Evolutionary conservation across 2,329 filamentous ascomycete genomes (phyloP), one percentile per base, ranked within the genome.

Genomic region (Fusarium oxysporum): DNA sequence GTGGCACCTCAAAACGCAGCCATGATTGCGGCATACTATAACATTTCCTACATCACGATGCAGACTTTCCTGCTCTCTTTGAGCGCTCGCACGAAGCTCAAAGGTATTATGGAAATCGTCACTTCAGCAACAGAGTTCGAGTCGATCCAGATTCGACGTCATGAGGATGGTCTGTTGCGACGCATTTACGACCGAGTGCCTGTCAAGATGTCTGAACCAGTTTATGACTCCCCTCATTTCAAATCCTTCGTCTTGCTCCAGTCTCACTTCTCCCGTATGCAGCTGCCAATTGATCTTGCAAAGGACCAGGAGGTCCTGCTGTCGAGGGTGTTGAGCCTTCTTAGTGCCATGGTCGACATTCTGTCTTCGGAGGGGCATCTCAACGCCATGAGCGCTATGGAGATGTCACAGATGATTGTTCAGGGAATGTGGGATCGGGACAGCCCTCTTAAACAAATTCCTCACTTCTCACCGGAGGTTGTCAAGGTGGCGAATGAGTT

Each of bases 361-460:
- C 88, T 99, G 40, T 97, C 95, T 14, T 98, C 95, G 1, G 95
- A 99, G 77, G 96, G 96, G 19, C 94, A 98, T 78, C 88, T 99
- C 70, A 99, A 99, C 80, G 96, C 96, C 68, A 97, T 98, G 92
- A 95, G 92, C 78, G 96, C 96, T 33, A 99, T 99, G 96, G 96
- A 99, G 82, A 94, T 99, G 89, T 97, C 94, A 17, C 96, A 99
- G 81, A 99, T 99, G 96, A 94, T 97, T 59, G 95, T 99, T 6
- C 96, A 99, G 84, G 95, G 93, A 55, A 97, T 98, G 94, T 99
- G 96, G 96, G 96, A 99, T 83, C 93, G 95, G 65, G 96, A 99
- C 82, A 97, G 93, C 78, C 95, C 96, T 43, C 88, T 99, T 75
- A 98, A 98, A 85, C 96, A 99, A 83, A 98, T 99, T 79, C 96